Evolutionary conservation across 805 yeast species (phyloP).

Genomic region (Sugiyamaella chiloensis): DNA sequence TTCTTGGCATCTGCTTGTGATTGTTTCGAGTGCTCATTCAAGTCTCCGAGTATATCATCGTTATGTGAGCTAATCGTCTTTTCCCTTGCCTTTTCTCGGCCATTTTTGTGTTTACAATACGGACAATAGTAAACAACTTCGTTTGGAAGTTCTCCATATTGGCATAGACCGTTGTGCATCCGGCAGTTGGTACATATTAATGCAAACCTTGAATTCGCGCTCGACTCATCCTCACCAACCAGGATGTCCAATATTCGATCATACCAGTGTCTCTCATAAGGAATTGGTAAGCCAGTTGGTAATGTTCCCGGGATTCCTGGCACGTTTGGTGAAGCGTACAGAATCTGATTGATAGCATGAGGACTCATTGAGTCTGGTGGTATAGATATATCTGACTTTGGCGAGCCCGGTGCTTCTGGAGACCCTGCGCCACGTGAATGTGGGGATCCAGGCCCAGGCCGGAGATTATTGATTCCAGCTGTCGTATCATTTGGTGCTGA

Average conservation of each 20-base stretch:
- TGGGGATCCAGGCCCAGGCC: neutral
- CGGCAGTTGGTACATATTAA: slow-evolving; percentile 65
- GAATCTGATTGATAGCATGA: neutral
- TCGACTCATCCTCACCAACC: slow-evolving; percentile 62
- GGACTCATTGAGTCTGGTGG: neutral
- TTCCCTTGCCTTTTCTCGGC: slow-evolving; percentile 1
- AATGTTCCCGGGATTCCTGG: neutral
- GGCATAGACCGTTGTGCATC: slow-evolving; percentile 77
- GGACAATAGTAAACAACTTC: slow-evolving; percentile 61
- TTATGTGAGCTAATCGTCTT: neutral
- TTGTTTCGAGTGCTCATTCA: too few species aligned
- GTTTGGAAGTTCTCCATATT: slow-evolving; percentile 57
- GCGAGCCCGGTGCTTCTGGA: neutral
- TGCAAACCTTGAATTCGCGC: slow-evolving; percentile 62
- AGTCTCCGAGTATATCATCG: neutral
- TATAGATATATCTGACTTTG: neutral
- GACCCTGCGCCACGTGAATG: neutral
- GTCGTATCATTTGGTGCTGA: neutral
- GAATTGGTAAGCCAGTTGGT: slow-evolving; percentile 2
- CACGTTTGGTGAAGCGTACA: neutral
- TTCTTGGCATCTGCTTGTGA: too few species aligned
- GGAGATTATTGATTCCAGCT: neutral
- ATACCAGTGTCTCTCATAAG: slow-evolving; percentile 37
- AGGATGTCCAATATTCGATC: slow-evolving; percentile 43
- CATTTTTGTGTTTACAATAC: slow-evolving; percentile 38